Evolutionary conservation across 2,329 filamentous ascomycete species (phyloP).

Genomic region (Rosellinia necatrix): DNA sequence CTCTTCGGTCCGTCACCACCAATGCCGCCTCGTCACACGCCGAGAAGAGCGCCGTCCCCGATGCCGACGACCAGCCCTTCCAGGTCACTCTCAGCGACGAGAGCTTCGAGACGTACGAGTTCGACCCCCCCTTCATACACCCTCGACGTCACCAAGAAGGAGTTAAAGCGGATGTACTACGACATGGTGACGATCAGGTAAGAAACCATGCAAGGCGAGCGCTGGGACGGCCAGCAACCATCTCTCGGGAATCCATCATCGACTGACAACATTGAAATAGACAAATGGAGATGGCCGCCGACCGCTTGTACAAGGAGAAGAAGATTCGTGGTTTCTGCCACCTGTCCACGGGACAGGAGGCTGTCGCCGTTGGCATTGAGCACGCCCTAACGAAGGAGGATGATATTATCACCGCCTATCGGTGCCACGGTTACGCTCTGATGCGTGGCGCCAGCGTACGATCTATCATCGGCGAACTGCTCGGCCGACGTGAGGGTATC

Average conservation of each 20-base stretch:
- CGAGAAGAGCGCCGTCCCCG: slow-evolving; percentile 70
- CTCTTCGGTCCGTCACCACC: slow-evolving; percentile 84
- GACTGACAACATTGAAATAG: slow-evolving; percentile 50
- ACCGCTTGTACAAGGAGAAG: slow-evolving; percentile 99
- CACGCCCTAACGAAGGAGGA: slow-evolving; percentile 90
- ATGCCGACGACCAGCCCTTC: slow-evolving; percentile 83
- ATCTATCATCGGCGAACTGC: slow-evolving; percentile 93
- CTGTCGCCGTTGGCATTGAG: slow-evolving; percentile 95
- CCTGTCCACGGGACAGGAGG: slow-evolving; percentile 96
- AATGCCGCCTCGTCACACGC: slow-evolving; percentile 91
- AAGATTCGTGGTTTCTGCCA: slow-evolving; percentile 99
- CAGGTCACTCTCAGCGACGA: slow-evolving; percentile 92
- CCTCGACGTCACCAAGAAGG: slow-evolving; percentile 91
- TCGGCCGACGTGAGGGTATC: slow-evolving; percentile 94
- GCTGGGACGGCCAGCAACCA: neutral
- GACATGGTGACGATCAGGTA: slow-evolving; percentile 96
- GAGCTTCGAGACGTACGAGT: slow-evolving; percentile 99
- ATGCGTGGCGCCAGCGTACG: slow-evolving; percentile 93
- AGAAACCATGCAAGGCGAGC: slow-evolving; percentile 39
- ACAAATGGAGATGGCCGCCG: slow-evolving; percentile 99
- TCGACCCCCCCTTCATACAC: slow-evolving; percentile 95
- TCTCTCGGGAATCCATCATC: neutral
- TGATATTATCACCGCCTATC: slow-evolving; percentile 96
- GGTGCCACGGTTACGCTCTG: slow-evolving; percentile 96
- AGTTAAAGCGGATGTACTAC: slow-evolving; percentile 98